Conservation (phyloP, 768 basidiomycete genomes). For the Daedaleopsis sinensis region DNA sequence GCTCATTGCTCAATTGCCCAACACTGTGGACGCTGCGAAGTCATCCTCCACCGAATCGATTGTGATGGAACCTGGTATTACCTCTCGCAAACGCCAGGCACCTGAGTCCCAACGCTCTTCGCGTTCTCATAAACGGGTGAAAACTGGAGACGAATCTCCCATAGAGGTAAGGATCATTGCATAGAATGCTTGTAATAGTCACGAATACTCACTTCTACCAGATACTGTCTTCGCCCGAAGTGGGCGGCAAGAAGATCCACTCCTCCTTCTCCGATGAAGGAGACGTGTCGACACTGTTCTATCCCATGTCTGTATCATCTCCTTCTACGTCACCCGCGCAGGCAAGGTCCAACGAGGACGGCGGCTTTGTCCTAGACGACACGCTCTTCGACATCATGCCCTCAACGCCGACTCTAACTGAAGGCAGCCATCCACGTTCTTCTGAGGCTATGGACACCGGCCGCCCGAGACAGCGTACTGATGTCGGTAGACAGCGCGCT, state of each 20-base stretch:
- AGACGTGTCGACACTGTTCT: background rate
- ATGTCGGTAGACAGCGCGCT: no score
- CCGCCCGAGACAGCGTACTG: conserved; percentile 4
- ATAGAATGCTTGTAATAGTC: background rate
- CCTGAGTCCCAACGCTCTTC: background rate
- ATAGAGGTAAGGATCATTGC: background rate
- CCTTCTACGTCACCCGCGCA: conserved; percentile 8
- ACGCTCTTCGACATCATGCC: conserved; percentile 33
- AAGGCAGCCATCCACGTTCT: background rate
- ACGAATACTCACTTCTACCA: background rate
- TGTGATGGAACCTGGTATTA: background rate
- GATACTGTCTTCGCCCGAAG: background rate
- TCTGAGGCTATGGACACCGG: background rate
- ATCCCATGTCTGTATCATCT: background rate
- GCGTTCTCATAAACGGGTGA: background rate
- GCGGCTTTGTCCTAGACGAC: conserved; percentile 38
- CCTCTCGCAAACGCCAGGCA: conserved; percentile 5
- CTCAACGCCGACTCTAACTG: conserved; percentile 7
- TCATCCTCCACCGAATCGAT: background rate
- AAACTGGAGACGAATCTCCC: background rate
- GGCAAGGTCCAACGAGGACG: conserved; percentile 20
- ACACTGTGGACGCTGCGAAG: background rate
- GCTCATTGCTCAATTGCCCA: conserved; percentile 41
- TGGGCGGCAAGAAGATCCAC: background rate
- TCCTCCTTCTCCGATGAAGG: background rate